Evolutionary conservation across 2,329 filamentous ascomycete genomes (phyloP), one percentile per base, ranked within the genome.

Genomic region (Incumbomyces lentus): DNA sequence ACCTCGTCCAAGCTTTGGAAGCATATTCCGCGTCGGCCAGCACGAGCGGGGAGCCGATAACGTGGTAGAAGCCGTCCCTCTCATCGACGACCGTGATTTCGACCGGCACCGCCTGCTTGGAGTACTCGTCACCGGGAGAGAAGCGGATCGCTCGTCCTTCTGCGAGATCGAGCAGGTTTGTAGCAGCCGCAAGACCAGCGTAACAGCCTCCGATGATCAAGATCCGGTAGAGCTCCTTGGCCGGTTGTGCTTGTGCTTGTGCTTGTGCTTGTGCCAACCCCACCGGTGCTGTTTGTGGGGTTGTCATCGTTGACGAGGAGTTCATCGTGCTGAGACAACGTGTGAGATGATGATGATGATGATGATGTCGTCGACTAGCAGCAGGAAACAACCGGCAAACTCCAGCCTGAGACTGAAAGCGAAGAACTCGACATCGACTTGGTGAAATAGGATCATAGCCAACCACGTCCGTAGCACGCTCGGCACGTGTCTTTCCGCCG

Each of bases 11-110:
- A 48, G 78, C 76, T 55, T 81, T 81, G 41, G 74, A 67, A 22
- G 82, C 77, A 56, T 81, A 84, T 18, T 73, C 68, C 11, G 73
- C 68, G 7, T 77, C 77, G 13, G 81, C 77, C 41, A 88, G 73
- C 2, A 82, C 83, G 6, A 88, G 72, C 1, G 86, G 86, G 0
- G 81, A 79, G 41, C 84, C 84, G 56, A 90, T 87, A 19, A 85
- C 63, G 62, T 90, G 85, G 63, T 79, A 88, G 62, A 79, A 88
- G n/a, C 85, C 85, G 68, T 89, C 84, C n/a, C 82, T 71, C 62
- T 88, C 82, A 57, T 89, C 84, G 18, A 86, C 78, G 17, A 89
- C 73, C 17, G 82, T 87, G 42, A 89, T 79, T 32, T 86, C 74
- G 12, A 86, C 64, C 1, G 76, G 71, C 37, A 82, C 68, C 18